Base-by-base conservation (phyloP, 148 eudicot species). In the Chenopodium quinoa region DNA sequence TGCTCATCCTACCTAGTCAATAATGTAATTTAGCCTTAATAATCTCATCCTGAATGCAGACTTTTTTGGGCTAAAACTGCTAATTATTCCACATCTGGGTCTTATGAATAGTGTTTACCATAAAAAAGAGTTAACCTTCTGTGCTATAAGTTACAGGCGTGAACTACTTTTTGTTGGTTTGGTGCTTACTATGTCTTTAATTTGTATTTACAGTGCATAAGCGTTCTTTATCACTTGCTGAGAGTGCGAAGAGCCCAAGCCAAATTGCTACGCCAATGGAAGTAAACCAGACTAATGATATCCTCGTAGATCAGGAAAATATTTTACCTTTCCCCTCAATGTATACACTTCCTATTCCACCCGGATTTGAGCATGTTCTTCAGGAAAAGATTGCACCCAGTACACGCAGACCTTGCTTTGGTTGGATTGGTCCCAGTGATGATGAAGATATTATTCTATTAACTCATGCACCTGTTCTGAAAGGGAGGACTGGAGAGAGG, bases 371-470 rank as follows among this genome's bases (percentile, higher is more conserved):
- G 56, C 37, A 31, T 64, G n/a, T 7, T 5, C 8, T 12, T 72
- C 31, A 12, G 25, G 50, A 8, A 44, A 46, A 2, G 14, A 16
- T n/a, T 78, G 66, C 79, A 13, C 14, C 44, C 6, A 23, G 27
- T 22, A 81, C 47, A 32, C 86, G 81, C 3, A 77, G 67, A 77
- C 86, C 81, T 27, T 80, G 78, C 67, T 67, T 62, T 1, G 86
- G 86, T 16, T 84, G 83, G 83, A 63, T 84, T 54, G 86, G 80
- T 16, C 60, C 74, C 0, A 65, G 71, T 48, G 37, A 80, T 50
- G 83, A 84, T n/a, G 73, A 77, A 19, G 80, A 77, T 13, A 77
- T 60, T 76, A 75, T 84, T 77, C 69, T 84, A 25, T 62, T 84
- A 48, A 44, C 71, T 81, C 83, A 69, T 3, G 77, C 76, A 64